phyloP scores from a whole-genome alignment of 2,329 filamentous ascomycete genomes.

The Hirsutella thompsonii region DNA sequence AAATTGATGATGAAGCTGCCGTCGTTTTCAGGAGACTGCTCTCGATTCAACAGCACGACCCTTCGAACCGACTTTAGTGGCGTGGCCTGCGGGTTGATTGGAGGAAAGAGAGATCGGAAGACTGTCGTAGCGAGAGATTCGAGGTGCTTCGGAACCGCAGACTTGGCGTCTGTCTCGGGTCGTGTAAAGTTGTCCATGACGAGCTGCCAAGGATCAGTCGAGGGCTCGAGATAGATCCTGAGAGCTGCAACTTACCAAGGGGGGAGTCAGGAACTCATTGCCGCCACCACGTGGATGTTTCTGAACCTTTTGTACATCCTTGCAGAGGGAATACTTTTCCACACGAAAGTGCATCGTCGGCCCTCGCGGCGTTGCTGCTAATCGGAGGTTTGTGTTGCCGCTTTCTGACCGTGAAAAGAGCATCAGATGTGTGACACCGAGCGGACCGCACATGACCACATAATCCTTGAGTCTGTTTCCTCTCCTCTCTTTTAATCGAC shows the following conservation, averaged over 20 bases:
- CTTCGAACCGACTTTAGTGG: constrained; percentile 86
- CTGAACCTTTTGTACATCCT: constrained; percentile 75
- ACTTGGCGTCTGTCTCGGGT: constrained; percentile 43
- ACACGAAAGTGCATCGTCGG: constrained; percentile 91
- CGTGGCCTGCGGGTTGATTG: constrained; percentile 83
- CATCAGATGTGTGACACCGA: constrained; percentile 85
- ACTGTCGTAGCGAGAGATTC: constrained; percentile 86
- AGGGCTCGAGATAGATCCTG: not conserved
- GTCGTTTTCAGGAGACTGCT: constrained; percentile 44
- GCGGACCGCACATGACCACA: constrained; percentile 84
- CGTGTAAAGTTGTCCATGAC: constrained; percentile 97
- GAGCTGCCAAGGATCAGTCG: constrained; percentile 35
- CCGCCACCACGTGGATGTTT: constrained; percentile 71
- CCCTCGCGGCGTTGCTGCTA: constrained; percentile 77
- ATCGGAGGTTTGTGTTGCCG: constrained; percentile 84
- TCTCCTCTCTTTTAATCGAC: constrained; percentile 76
- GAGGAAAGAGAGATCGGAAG: constrained; percentile 92
- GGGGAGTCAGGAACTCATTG: constrained; percentile 76
- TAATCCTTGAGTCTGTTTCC: constrained; percentile 86
- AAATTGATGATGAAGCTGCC: constrained; percentile 75
- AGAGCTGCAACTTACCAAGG: constrained; percentile 43
- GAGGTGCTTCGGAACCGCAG: constrained; percentile 80
- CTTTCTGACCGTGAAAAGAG: constrained; percentile 82
- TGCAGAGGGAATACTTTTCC: constrained; percentile 86
- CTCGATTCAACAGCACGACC: constrained; percentile 81